Percentiles rank a stretch among this genome's conserved stretches.
Conservation (phyloP, 257 asterid species). For the Petunia axillaris region DNA sequence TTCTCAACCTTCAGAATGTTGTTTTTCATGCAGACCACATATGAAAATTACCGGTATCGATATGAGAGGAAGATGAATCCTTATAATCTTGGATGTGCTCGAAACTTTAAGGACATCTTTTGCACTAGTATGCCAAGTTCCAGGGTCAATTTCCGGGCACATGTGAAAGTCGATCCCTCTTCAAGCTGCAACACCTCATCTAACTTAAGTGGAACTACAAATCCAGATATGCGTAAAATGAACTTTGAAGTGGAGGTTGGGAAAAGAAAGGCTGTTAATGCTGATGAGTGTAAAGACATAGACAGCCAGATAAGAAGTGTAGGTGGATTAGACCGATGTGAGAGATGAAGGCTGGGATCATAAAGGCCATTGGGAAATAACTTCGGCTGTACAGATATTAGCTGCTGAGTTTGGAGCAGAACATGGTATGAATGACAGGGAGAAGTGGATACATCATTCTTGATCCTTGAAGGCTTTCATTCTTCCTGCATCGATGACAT, state of each 20-base stretch:
- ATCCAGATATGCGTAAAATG: slow-evolving; percentile 29
- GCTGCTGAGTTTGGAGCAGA: slow-evolving; percentile 27
- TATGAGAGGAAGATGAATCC: slow-evolving; percentile 61
- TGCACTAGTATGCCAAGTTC: slow-evolving; percentile 43
- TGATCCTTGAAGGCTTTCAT: background rate
- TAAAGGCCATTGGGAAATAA: slow-evolving; percentile 29
- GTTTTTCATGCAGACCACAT: slow-evolving; percentile 31
- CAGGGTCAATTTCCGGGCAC: slow-evolving; percentile 41
- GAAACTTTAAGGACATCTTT: slow-evolving; percentile 48
- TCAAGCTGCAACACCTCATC: slow-evolving; percentile 25
- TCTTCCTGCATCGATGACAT: slow-evolving; percentile 18
- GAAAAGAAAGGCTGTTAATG: slow-evolving; percentile 35
- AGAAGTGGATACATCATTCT: slow-evolving; percentile 11
- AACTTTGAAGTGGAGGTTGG: slow-evolving; percentile 40
- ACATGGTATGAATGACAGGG: slow-evolving; percentile 23
- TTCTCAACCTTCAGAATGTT: slow-evolving; percentile 8
- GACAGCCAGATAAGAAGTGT: slow-evolving; percentile 29
- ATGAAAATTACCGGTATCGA: slow-evolving; percentile 37
- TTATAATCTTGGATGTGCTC: slow-evolving; percentile 42
- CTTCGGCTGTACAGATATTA: slow-evolving; percentile 25
- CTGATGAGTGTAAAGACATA: slow-evolving; percentile 38
- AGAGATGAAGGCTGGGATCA: slow-evolving; percentile 31
- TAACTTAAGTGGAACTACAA: slow-evolving; percentile 25
- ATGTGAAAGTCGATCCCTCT: slow-evolving; percentile 19
- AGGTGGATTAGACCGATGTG: slow-evolving; percentile 46